phyloP scores from a whole-genome alignment of 2,329 filamentous ascomycete species.

The Aspergillus fructus region DNA sequence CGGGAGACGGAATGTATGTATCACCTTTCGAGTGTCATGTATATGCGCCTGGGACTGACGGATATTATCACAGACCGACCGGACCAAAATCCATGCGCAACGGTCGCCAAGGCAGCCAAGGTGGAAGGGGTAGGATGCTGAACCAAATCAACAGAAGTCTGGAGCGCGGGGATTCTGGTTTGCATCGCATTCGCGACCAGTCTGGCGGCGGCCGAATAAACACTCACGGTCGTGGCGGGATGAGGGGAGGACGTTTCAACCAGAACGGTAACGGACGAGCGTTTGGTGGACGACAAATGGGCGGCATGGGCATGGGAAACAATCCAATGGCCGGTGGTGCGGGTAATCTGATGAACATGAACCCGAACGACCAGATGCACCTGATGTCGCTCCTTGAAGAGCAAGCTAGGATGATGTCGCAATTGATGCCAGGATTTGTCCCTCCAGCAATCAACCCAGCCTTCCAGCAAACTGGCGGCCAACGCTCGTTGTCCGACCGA shows the following conservation, averaged over 20 bases:
- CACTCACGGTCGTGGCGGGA: constrained; percentile 67
- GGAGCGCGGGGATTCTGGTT: constrained; percentile 74
- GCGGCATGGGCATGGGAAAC: constrained; percentile 42
- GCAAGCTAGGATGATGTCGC: constrained; percentile 81
- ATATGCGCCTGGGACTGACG: constrained; percentile 39
- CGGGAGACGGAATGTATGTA: constrained; percentile 42
- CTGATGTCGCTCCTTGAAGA: constrained; percentile 79
- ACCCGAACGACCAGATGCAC: constrained; percentile 68
- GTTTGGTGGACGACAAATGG: constrained; percentile 48
- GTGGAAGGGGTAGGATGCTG: constrained; percentile 74
- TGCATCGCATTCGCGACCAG: constrained; percentile 74
- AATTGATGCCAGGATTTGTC: constrained; percentile 61
- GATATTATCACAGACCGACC: constrained; percentile 65
- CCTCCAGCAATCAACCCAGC: constrained; percentile 54
- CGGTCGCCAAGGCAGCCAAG: constrained; percentile 49
- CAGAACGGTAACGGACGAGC: constrained; percentile 42
- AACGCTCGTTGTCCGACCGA: constrained; percentile 72
- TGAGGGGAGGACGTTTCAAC: constrained; percentile 68
- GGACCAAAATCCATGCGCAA: constrained; percentile 94
- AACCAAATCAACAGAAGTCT: constrained; percentile 81
- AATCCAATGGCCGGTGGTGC: constrained; percentile 39
- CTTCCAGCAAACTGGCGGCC: constrained; percentile 49
- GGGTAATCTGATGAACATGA: constrained; percentile 53
- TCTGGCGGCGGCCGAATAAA: constrained; percentile 76
- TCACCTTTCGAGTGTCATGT: background rate